phyloP scores from a whole-genome alignment of 2,329 filamentous ascomycete species.

The Xylariaceae sp. region DNA sequence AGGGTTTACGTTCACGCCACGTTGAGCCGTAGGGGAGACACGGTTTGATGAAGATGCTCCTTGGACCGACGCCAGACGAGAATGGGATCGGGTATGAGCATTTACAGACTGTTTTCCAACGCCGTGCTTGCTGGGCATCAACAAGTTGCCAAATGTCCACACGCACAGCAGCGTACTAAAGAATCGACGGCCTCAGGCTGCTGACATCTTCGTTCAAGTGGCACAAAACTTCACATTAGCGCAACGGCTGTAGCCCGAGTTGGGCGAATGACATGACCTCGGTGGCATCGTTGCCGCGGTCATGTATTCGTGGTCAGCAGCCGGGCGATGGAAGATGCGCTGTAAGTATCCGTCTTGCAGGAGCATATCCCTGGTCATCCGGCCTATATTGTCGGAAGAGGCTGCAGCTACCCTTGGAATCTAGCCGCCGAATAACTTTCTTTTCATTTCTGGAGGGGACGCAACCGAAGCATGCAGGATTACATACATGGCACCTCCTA shows the following conservation, averaged over 20 bases:
- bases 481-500: constrained; percentile 8
- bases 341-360: constrained; percentile 18
- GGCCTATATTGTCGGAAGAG: constrained; percentile 17
- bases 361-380: constrained; percentile 18
- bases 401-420: constrained; percentile 16
- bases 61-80: constrained; percentile 5
- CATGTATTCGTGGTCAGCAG: constrained; percentile 15
- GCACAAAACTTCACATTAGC: constrained; percentile 17
- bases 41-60: background rate
- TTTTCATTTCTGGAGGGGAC: constrained; percentile 8
- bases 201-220: constrained; percentile 15
- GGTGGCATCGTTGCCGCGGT: constrained; percentile 8
- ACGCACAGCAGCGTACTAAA: constrained; percentile 10
- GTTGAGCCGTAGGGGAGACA: background rate
- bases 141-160: constrained; percentile 8
- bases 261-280: constrained; percentile 17
- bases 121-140: constrained; percentile 11
- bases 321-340: constrained; percentile 14
- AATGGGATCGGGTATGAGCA: background rate
- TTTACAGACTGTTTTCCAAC: constrained; percentile 4
- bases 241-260: constrained; percentile 12
- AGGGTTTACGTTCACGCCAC: constrained; percentile 1
- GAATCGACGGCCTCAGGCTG: constrained; percentile 14
- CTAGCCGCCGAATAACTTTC: constrained; percentile 8
- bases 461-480: constrained; percentile 6